phyloP scores from a whole-genome alignment of 345 rosid genomes.

The Aethionema arabicum region DNA sequence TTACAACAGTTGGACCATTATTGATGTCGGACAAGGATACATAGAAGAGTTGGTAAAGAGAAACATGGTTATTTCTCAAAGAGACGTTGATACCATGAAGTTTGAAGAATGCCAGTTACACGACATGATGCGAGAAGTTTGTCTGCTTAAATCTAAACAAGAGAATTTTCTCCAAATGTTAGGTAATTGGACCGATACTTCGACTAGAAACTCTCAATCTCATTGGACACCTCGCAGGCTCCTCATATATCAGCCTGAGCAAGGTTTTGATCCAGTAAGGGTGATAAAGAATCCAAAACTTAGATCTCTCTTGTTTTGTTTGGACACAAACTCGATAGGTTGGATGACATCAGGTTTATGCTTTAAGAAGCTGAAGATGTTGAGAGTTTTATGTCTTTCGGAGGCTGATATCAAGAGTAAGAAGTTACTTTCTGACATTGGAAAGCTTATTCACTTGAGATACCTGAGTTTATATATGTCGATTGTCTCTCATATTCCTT shows the following conservation, averaged over 20 bases:
- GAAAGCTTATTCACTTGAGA: slow-evolving; percentile 42
- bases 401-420: not conserved
- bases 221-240: slow-evolving; percentile 32
- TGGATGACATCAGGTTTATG: slow-evolving; percentile 9
- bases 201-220: not conserved
- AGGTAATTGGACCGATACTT: not conserved
- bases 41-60: too few relatives aligned
- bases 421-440: slow-evolving; percentile 27
- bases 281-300: not conserved
- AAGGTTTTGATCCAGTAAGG: not conserved
- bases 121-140: slow-evolving; percentile 33
- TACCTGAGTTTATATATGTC: slow-evolving; percentile 4
- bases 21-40: too few relatives aligned
- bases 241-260: not conserved
- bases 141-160: slow-evolving; percentile 21
- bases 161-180: slow-evolving; percentile 15
- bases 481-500: not conserved
- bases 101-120: slow-evolving; percentile 12
- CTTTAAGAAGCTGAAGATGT: slow-evolving; percentile 10
- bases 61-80: too few relatives aligned
- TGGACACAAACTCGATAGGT: too few relatives aligned
- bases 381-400: slow-evolving; percentile 41
- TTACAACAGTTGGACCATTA: too few relatives aligned
- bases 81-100: not conserved
- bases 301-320: slow-evolving; percentile 17